Conservation (phyloP, 768 basidiomycete genomes). For the Tricholoma furcatifolium region DNA sequence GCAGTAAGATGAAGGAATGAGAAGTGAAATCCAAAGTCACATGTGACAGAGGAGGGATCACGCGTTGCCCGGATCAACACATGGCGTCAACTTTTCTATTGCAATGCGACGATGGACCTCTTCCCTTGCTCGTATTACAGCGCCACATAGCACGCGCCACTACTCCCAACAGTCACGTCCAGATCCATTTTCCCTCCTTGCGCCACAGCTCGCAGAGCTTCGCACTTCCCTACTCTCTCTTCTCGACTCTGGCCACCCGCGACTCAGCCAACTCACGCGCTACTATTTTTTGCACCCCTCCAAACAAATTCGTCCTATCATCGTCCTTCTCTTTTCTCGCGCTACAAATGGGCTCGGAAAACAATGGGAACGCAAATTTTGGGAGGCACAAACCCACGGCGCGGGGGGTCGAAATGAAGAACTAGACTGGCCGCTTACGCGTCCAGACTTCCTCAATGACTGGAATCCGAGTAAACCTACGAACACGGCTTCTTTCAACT, state of each 20-base stretch:
- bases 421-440: constrained; percentile 71
- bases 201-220: constrained; percentile 65
- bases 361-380: constrained; percentile 55
- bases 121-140: constrained; percentile 9
- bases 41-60: constrained; percentile 3
- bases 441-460: constrained; percentile 80
- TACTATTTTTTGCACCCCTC: constrained; percentile 92
- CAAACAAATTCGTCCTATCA: constrained; percentile 86
- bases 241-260: constrained; percentile 81
- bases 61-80: background rate
- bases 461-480: constrained; percentile 80
- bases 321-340: constrained; percentile 82
- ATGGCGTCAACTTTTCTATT: constrained; percentile 2
- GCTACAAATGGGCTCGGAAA: constrained; percentile 88
- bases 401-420: constrained; percentile 51
- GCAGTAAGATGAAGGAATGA: constrained; percentile 2
- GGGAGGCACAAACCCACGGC: constrained; percentile 50
- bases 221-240: constrained; percentile 69
- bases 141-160: constrained; percentile 10
- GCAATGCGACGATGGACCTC: constrained; percentile 17
- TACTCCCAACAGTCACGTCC: constrained; percentile 23
- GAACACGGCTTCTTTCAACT: constrained; percentile 54
- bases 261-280: constrained; percentile 79
- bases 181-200: constrained; percentile 70
- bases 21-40: constrained; percentile 10